These are phyloP conservation scores for Claviceps sp. DNA, from an alignment of 2,329 filamentous ascomycete species.

Conservation along the genomic window DNA sequence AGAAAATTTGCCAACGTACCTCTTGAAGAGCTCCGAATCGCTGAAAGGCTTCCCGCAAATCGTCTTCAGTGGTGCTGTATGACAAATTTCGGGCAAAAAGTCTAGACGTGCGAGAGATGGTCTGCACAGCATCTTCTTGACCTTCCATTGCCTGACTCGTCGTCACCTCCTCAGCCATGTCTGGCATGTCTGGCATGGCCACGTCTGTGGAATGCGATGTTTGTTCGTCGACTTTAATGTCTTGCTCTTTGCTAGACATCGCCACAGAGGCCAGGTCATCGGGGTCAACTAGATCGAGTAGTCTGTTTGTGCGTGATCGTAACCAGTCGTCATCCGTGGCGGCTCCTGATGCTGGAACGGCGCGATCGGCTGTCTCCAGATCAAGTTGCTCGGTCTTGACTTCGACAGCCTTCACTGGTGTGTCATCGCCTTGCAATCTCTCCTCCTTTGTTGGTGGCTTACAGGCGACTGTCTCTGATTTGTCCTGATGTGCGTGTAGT, in stretches of 20 bases:
- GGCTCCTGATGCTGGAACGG: conserved; percentile 26
- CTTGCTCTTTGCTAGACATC: conserved; percentile 7
- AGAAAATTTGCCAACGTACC: conserved; percentile 44
- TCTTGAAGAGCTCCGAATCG: conserved; percentile 69
- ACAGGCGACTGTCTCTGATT: conserved; percentile 2
- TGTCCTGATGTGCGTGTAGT: conserved; percentile 12
- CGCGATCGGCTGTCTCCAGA: conserved; percentile 12
- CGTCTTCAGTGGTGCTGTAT: conserved; percentile 64
- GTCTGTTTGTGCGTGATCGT: conserved; percentile 71
- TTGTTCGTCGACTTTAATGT: conserved; percentile 11
- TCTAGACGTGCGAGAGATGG: conserved; percentile 59
- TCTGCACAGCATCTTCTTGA: conserved; percentile 29
- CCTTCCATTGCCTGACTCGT: conserved; percentile 18
- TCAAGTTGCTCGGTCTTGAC: conserved; percentile 9
- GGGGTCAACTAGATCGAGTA: conserved; percentile 73
- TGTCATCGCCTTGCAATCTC: not conserved
- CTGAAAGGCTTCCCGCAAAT: conserved; percentile 59
- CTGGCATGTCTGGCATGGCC: conserved; percentile 15
- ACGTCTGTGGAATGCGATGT: conserved; percentile 14
- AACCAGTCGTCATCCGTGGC: conserved; percentile 85
- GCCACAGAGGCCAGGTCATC: conserved; percentile 33
- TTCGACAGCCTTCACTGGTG: conserved; percentile 3
- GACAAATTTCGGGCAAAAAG: conserved; percentile 84
- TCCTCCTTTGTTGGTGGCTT: conserved; percentile 6
- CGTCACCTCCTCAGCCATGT: conserved; percentile 8